These are phyloP conservation scores for Zymoseptoria ardabiliae DNA, from an alignment of 2,329 filamentous ascomycete species.

Conservation along the genomic window DNA sequence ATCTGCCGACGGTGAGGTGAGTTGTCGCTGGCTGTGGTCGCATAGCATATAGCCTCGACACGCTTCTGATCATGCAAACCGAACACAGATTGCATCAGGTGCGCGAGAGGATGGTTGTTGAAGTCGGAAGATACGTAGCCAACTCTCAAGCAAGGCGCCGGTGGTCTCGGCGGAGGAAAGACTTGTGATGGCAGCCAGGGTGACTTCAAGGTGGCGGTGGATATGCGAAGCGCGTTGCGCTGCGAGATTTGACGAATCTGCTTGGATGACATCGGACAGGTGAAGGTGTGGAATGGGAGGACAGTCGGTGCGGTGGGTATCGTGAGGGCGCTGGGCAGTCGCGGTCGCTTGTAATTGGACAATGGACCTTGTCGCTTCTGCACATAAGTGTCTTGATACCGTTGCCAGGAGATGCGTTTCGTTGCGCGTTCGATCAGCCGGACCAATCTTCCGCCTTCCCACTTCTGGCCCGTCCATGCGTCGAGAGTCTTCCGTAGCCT, in stretches of 20 bases:
- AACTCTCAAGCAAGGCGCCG: constrained; percentile 74
- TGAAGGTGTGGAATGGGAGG: constrained; percentile 95
- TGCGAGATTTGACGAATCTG: constrained; percentile 93
- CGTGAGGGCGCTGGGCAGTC: constrained; percentile 63
- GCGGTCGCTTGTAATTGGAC: constrained; percentile 62
- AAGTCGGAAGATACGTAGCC: constrained; percentile 98
- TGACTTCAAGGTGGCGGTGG: constrained; percentile 76
- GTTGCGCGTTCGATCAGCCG: constrained; percentile 77
- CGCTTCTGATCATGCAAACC: constrained; percentile 70
- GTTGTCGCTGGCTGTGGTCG: constrained; percentile 83
- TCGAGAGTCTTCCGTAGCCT: constrained; percentile 32
- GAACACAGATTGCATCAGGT: constrained; percentile 98
- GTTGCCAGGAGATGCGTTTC: constrained; percentile 69
- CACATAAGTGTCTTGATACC: constrained; percentile 79
- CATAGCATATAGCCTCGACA: constrained; percentile 87
- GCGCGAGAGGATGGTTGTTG: constrained; percentile 94
- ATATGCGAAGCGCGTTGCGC: constrained; percentile 86
- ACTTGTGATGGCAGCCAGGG: constrained; percentile 79
- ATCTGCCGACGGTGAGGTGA: constrained; percentile 89
- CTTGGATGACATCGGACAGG: constrained; percentile 81
- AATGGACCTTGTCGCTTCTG: constrained; percentile 49
- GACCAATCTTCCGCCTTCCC: constrained; percentile 82
- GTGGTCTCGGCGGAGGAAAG: constrained; percentile 77
- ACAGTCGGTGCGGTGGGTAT: constrained; percentile 88
- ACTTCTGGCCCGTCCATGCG: constrained; percentile 63